Percentiles rank a stretch among this genome's conserved stretches.
Conservation (phyloP, 2,329 filamentous ascomycete genomes). For the Boeremia exigua region DNA sequence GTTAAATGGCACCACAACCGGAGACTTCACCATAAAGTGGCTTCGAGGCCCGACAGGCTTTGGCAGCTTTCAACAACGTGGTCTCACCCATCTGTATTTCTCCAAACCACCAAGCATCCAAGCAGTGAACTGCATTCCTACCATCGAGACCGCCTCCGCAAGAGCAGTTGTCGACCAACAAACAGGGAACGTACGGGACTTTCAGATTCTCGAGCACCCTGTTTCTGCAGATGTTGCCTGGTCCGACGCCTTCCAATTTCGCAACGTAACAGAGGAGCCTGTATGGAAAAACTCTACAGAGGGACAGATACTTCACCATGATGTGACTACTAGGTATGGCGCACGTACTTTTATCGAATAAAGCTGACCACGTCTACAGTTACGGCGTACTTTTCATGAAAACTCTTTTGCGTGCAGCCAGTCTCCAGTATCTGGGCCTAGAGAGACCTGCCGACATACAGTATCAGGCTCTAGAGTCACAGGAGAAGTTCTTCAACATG, state of each 20-base stretch:
- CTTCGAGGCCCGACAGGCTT: slow-evolving; percentile 4
- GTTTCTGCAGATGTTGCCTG: slow-evolving; percentile 10
- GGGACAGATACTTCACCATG: background rate
- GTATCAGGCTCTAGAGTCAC: background rate
- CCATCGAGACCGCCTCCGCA: slow-evolving; percentile 14
- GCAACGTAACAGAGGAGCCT: slow-evolving; percentile 3
- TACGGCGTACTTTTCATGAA: slow-evolving; percentile 22
- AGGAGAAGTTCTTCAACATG: slow-evolving; percentile 26
- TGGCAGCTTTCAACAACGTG: background rate
- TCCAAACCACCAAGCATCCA: slow-evolving; percentile 15
- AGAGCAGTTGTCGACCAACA: slow-evolving; percentile 13
- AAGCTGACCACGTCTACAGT: slow-evolving; percentile 5
- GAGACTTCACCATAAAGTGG: slow-evolving; percentile 23
- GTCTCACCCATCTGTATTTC: background rate
- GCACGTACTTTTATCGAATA: background rate
- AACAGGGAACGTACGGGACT: slow-evolving; percentile 13
- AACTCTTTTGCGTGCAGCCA: slow-evolving; percentile 15
- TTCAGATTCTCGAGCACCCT: slow-evolving; percentile 9
- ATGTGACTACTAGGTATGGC: slow-evolving; percentile 15
- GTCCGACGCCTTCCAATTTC: slow-evolving; percentile 15
- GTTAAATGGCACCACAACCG: background rate
- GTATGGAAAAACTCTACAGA: background rate
- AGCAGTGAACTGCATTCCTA: slow-evolving; percentile 20
- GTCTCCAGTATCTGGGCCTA: background rate
- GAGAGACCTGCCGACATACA: background rate